These are phyloP conservation scores for Penicillium glabrum DNA, from an alignment of 2,329 filamentous ascomycete genomes.

Conservation along the genomic window DNA sequence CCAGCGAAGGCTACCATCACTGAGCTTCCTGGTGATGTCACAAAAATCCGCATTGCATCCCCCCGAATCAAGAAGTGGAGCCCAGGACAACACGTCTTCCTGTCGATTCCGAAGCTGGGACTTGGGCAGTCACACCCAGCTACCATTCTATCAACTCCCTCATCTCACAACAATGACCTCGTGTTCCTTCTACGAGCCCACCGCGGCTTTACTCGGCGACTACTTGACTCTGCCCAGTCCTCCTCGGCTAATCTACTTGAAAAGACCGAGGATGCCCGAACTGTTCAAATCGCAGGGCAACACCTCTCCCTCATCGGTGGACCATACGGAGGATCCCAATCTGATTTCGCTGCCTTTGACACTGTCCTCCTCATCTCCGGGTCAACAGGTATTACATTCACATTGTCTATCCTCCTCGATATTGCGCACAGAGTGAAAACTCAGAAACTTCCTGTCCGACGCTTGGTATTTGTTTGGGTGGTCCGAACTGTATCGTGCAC, in stretches of 20 bases:
- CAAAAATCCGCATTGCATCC: conserved; percentile 35
- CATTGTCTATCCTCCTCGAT: conserved; percentile 11
- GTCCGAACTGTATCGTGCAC: conserved; percentile 3
- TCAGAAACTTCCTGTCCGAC: conserved; percentile 3
- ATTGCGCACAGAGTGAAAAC: background rate
- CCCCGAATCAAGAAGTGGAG: conserved; percentile 36
- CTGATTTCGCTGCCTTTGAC: conserved; percentile 10
- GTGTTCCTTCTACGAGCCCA: conserved; percentile 12
- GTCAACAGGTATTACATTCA: conserved; percentile 10
- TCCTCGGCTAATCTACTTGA: background rate
- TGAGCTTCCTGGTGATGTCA: conserved; percentile 36
- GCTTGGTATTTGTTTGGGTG: conserved; percentile 9
- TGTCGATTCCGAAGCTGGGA: conserved; percentile 6
- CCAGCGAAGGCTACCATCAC: conserved; percentile 24
- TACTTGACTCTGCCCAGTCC: conserved; percentile 1
- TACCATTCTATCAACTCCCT: conserved; percentile 11
- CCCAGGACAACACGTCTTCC: conserved; percentile 20
- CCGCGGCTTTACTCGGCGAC: conserved; percentile 6
- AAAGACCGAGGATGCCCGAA: background rate
- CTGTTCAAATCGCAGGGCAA: background rate
- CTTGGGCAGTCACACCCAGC: conserved; percentile 12
- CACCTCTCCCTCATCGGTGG: conserved; percentile 5
- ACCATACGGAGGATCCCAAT: conserved; percentile 9
- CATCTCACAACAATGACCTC: conserved; percentile 9
- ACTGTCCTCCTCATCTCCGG: conserved; percentile 10